phyloP scores from a whole-genome alignment of 1,284 basidiomycete species.

The Blastosporella zonata region DNA sequence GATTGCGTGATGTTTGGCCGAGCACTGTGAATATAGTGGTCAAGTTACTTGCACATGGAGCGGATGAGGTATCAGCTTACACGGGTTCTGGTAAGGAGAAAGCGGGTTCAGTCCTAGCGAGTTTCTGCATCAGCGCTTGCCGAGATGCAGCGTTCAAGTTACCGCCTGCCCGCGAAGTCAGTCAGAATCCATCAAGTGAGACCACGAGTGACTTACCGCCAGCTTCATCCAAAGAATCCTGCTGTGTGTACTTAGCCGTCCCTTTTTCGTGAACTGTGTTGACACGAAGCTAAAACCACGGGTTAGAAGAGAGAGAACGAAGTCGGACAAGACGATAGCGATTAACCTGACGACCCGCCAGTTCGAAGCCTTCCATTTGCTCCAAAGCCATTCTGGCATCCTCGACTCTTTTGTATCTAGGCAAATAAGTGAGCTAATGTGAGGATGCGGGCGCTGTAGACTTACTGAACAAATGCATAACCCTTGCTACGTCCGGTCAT shows the following conservation, averaged over 20 bases:
- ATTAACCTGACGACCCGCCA: slow-evolving; percentile 88
- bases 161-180: slow-evolving; percentile 52
- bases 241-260: slow-evolving; percentile 65
- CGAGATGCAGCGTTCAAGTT: slow-evolving; percentile 94
- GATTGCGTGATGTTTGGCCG: slow-evolving; percentile 72
- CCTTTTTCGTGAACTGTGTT: slow-evolving; percentile 92
- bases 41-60: slow-evolving; percentile 6
- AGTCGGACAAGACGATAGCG: neutral
- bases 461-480: slow-evolving; percentile 95
- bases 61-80: slow-evolving; percentile 39
- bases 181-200: slow-evolving; percentile 4
- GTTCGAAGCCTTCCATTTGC: slow-evolving; percentile 97
- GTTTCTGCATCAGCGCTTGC: slow-evolving; percentile 98
- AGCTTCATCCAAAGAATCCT: slow-evolving; percentile 80
- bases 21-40: slow-evolving; percentile 35
- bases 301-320: slow-evolving; percentile 3
- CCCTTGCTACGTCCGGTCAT: slow-evolving; percentile 95
- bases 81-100: slow-evolving; percentile 53
- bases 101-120: slow-evolving; percentile 84
- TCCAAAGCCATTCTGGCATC: slow-evolving; percentile 96
- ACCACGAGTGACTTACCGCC: slow-evolving; percentile 54
- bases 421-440: neutral
- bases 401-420: slow-evolving; percentile 81
- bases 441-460: slow-evolving; percentile 17
- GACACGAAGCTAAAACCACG: slow-evolving; percentile 77